Base-by-base conservation (phyloP, 345 rosid species). In the Brassica juncea region DNA sequence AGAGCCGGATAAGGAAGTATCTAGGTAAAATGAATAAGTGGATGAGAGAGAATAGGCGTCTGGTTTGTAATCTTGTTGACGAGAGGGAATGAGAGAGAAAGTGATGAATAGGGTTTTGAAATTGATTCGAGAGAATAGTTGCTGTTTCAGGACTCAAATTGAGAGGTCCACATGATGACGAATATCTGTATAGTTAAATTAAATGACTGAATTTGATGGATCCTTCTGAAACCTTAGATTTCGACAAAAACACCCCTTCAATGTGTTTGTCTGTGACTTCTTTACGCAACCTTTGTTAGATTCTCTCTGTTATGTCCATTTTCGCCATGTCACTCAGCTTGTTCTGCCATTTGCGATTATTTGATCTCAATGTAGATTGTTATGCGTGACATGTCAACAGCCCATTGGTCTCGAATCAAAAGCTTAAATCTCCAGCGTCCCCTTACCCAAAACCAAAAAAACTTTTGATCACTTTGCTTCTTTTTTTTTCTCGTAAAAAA, bases 161-260 rank as follows among this genome's bases (percentile, higher is more conserved):
- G 25, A 66, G 69, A 67, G 82, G 82, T 73, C 82, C 82, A 79
- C 77, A 59, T 79, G 68, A 67, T 47, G 74, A 72, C 58, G 77
- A 79, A 67, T 73, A 15, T 70, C 39, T 72, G 28, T 71, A 55
- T 72, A 66, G 73, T 79, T 72, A 11, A 14, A 72, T 72, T 42
- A 16, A 72, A 30, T 66, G 81, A 57, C 58, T 71, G 81, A 78
- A 66, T 72, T 71, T 30, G 78, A 73, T 73, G 73, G 63, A 79
- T 79, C 44, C 67, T 72, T 72, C 66, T 72, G 71, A 73, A 73
- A 73, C 77, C 74, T 73, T 60, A n/a, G 77, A 79, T 73, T 73
- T 73, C 58, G 82, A 79, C 78, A 79, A 79, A 47, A 79, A 72
- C 74, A 79, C 64, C 39, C 54, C 2, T 68, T 10, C 34, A 47